These are phyloP conservation scores for Lunularia cruciata DNA, from an alignment of 225 moss, liverwort and hornwort genomes.

Conservation along the genomic window DNA sequence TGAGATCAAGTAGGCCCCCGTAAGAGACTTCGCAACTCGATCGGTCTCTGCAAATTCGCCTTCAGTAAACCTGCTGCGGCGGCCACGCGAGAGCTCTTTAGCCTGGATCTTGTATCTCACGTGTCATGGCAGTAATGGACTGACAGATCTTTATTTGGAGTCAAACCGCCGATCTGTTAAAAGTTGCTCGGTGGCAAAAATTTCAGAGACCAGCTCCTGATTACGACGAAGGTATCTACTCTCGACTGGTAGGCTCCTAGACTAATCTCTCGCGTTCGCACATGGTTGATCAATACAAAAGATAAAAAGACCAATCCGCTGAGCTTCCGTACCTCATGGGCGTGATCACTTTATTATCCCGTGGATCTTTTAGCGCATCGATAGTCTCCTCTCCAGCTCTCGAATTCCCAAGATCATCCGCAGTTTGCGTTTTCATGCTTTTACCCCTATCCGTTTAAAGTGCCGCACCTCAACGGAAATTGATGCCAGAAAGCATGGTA, in stretches of 20 bases:
- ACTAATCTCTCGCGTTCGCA: constrained; percentile 12
- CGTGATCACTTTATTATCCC: constrained; percentile 23
- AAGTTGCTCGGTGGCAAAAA: constrained; percentile 22
- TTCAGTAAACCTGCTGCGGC: constrained; percentile 11
- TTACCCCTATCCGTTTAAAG: neutral
- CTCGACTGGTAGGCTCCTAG: constrained; percentile 18
- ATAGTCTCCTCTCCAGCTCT: constrained; percentile 27
- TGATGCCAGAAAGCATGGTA: constrained; percentile 5
- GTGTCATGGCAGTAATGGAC: constrained; percentile 17
- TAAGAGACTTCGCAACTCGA: neutral
- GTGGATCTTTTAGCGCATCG: constrained; percentile 19
- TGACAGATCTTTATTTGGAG: constrained; percentile 20
- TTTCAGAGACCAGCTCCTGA: constrained; percentile 17
- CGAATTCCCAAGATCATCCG: constrained; percentile 28
- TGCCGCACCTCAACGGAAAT: neutral
- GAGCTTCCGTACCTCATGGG: constrained; percentile 34
- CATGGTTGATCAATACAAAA: constrained; percentile 19
- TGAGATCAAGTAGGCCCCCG: constrained; percentile 3
- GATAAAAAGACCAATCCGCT: constrained; percentile 20
- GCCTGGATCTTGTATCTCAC: constrained; percentile 22
- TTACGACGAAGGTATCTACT: constrained; percentile 7
- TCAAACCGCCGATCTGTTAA: constrained; percentile 30
- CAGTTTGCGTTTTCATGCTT: constrained; percentile 17
- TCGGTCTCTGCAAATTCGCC: constrained; percentile 13
- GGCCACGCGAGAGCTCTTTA: constrained; percentile 15